Evolutionary conservation across 257 asterid genomes (phyloP).

Genomic region (Solanum arcanum): DNA sequence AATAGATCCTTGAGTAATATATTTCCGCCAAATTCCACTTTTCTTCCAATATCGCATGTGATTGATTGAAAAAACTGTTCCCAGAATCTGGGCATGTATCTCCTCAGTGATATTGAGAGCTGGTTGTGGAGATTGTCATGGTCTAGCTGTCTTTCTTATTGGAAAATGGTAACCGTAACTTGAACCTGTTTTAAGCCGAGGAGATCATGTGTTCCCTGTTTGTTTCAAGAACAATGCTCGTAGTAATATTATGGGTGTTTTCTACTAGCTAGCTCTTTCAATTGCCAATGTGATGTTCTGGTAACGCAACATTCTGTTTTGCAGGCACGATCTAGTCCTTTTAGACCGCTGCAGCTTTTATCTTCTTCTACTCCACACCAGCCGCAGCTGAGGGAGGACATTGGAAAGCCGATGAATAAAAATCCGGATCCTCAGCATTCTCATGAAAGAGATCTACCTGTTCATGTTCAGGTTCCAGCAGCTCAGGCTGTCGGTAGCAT

Average conservation of each 20-base stretch:
- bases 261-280: background rate
- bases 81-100: background rate
- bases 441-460: background rate
- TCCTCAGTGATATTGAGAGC: background rate
- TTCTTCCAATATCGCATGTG: background rate
- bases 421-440: background rate
- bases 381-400: conserved; percentile 3
- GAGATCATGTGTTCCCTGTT: background rate
- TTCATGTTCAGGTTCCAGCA: background rate
- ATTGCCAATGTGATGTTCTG: background rate
- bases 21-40: background rate
- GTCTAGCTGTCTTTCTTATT: background rate
- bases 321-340: background rate
- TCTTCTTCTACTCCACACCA: background rate
- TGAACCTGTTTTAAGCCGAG: background rate
- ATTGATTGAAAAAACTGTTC: background rate
- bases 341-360: background rate
- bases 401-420: background rate
- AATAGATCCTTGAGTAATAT: background rate
- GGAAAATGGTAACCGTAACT: background rate
- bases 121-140: background rate
- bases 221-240: background rate
- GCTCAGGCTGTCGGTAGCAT: background rate
- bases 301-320: background rate
- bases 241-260: background rate